Evolutionary conservation across 805 yeast species (phyloP).

Genomic region (Teunomyces lycoperdinae): DNA sequence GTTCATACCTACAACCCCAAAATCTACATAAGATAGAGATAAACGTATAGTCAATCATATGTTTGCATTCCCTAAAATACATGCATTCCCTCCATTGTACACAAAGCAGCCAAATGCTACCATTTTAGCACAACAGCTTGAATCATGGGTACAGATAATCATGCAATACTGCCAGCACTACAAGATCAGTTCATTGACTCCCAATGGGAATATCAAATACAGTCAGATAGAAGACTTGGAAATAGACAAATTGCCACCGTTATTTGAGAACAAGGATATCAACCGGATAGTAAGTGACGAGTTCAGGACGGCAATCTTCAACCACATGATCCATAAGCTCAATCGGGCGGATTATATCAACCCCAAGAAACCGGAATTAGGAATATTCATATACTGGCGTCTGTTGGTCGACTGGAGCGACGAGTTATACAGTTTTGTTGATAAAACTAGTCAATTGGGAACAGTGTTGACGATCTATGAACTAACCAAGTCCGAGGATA

Average conservation of each 20-base stretch:
- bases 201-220: conserved; percentile 27
- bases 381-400: conserved; percentile 59
- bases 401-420: conserved; percentile 49
- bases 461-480: conserved; percentile 82
- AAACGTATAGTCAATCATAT: neutral
- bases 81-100: conserved; percentile 82
- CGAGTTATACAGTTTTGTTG: conserved; percentile 38
- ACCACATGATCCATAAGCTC: conserved; percentile 48
- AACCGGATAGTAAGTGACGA: conserved; percentile 54
- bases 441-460: conserved; percentile 72
- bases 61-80: conserved; percentile 42
- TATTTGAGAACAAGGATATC: conserved; percentile 53
- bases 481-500: conserved; percentile 60
- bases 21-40: neutral
- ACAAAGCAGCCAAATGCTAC: conserved; percentile 85
- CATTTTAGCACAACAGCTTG: conserved; percentile 71
- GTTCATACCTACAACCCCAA: neutral
- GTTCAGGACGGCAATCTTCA: conserved; percentile 54
- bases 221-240: conserved; percentile 22
- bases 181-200: conserved; percentile 34
- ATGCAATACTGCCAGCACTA: conserved; percentile 57
- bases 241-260: conserved; percentile 21
- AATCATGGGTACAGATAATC: conserved; percentile 72
- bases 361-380: conserved; percentile 56
- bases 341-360: conserved; percentile 58